Evolutionary conservation across 208 protist species (phyloP).

Genomic region (Leishmania tarentolae): DNA sequence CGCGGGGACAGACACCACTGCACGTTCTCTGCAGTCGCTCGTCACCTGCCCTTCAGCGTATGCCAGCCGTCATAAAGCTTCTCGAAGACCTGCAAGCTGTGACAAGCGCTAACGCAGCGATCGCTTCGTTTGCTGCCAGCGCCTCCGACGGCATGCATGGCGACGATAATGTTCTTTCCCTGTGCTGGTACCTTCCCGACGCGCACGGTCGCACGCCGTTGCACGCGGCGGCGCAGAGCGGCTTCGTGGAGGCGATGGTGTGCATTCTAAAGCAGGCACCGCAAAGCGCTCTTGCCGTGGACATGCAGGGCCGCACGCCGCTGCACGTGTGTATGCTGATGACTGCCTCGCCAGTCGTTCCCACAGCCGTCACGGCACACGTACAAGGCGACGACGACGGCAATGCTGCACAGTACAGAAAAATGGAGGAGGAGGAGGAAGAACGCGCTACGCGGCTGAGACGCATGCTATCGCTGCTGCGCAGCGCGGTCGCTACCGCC

Average conservation of each 20-base stretch:
- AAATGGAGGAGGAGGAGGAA: background rate
- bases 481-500: background rate
- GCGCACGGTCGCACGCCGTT: constrained; percentile 53
- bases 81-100: constrained; percentile 19
- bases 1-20: constrained; percentile 47
- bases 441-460: constrained; percentile 5
- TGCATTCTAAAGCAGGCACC: constrained; percentile 35
- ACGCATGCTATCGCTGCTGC: constrained; percentile 19
- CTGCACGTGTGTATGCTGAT: constrained; percentile 51
- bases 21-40: constrained; percentile 60
- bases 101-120: constrained; percentile 6
- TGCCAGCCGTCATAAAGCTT: constrained; percentile 42
- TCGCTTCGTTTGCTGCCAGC: background rate
- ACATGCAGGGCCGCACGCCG: constrained; percentile 55
- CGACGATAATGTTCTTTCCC: constrained; percentile 7
- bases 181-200: constrained; percentile 42
- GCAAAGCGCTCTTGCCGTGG: constrained; percentile 35
- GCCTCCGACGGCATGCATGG: background rate
- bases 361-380: background rate
- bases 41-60: constrained; percentile 32
- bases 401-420: background rate
- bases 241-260: constrained; percentile 44
- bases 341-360: background rate
- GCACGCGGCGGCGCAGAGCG: constrained; percentile 59
- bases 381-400: constrained; percentile 9